Evolutionary conservation across 176 grass and related monocot species (phyloP), one percentile per base, ranked within the genome.

Genomic region (Juncus inflexus): DNA sequence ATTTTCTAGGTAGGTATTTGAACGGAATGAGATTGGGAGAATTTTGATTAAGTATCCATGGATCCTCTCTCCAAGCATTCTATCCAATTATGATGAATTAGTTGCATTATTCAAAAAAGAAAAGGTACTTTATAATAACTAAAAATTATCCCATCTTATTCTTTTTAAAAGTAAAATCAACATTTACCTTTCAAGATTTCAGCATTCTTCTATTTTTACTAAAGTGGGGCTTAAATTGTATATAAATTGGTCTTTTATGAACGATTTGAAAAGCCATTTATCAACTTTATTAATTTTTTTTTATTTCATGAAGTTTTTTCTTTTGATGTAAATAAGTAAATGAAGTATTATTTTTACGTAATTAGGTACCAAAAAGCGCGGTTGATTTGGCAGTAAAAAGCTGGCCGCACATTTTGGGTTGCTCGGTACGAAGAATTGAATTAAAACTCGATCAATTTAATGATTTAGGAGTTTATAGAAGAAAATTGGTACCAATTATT

Each of bases 391-490:
- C 87, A 58, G 63, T 79, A 37, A 80, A 76, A 83, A 91, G 84
- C 76, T 96, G 92, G 92, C 87, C 92, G 14, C 92, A 86, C 73
- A 78, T 89, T 56, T 71, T 96, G 65, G 92, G 87, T 62, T 88
- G 79, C 51, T 96, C 84, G 40, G 76, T 80, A 60, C 74, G 50
- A 86, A 91, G 73, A 77, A 80, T 96, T 64, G 85, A 79, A 67
- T 55, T 64, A 67, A 62, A 78, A 69, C 37, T 91, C 37, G 67
- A 86, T 16, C 43, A 77, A 61, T 83, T 96, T 86, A 73, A 65
- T 81, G 82, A 81, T 72, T 52, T 96, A 49, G 76, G 81, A 56
- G 65, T 89, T 77, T 80, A 49, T 74, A 86, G 78, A 63, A 88
- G 83, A 83, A 90, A 69, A 81, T 36, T 83, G 63, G 67, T 86